Percentiles rank a stretch among this genome's conserved stretches.
Conservation (phyloP, 495 filamentous ascomycete genomes). For the Daldinia decipiens region DNA sequence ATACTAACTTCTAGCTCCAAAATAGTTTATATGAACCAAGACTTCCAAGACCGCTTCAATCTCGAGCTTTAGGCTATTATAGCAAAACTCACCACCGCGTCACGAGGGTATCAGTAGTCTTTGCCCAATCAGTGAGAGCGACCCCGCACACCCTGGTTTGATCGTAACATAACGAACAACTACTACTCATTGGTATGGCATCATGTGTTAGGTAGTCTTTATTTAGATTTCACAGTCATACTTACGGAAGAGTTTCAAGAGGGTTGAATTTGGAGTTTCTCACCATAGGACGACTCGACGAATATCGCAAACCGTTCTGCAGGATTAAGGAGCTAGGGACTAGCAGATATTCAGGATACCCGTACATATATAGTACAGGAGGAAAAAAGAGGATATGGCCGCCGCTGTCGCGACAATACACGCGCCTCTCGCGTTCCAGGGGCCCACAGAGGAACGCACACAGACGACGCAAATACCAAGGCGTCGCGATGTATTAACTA, state of each 20-base stretch:
- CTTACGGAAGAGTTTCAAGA: too few relatives aligned
- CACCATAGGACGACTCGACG: not conserved
- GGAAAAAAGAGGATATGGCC: slow-evolving; percentile 18
- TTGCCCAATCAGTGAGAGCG: slow-evolving; percentile 17
- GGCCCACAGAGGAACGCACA: not conserved
- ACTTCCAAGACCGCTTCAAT: slow-evolving; percentile 22
- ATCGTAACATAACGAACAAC: not conserved
- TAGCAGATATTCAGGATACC: not conserved
- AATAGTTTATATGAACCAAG: not conserved
- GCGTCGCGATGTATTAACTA: slow-evolving; percentile 58
- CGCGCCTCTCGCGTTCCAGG: not conserved
- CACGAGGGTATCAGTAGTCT: slow-evolving; percentile 13
- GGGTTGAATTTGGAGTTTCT: not conserved
- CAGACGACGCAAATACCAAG: slow-evolving; percentile 5
- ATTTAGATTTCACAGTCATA: not conserved
- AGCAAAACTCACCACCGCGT: slow-evolving; percentile 13
- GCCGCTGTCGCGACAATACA: slow-evolving; percentile 22
- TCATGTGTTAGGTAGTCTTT: slow-evolving; percentile 6
- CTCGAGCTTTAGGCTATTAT: slow-evolving; percentile 37
- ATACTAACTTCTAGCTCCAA: not conserved
- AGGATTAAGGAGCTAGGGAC: not conserved
- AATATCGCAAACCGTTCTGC: not conserved
- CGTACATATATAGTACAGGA: not conserved
- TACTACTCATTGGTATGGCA: slow-evolving; percentile 9
- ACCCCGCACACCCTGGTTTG: slow-evolving; percentile 28